Evolutionary conservation across 2,329 filamentous ascomycete species (phyloP).

Genomic region (Aspergillus novofumigatus): DNA sequence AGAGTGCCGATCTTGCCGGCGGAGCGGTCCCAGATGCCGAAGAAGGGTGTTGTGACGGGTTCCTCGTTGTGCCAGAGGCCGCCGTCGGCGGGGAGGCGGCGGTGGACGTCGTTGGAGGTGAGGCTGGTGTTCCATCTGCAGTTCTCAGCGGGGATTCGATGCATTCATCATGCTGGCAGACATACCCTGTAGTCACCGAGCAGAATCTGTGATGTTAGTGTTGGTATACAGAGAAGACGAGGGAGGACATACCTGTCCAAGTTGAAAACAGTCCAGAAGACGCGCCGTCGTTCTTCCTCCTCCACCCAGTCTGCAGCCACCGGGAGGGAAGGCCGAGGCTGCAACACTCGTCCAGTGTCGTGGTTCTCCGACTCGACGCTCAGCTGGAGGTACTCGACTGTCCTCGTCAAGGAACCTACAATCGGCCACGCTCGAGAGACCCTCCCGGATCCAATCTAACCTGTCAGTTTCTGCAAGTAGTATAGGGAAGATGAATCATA

Average conservation of each 20-base stretch:
- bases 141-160: background rate
- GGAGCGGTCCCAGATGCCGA: conserved; percentile 45
- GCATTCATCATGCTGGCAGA: background rate
- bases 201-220: conserved; percentile 6
- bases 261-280: conserved; percentile 43
- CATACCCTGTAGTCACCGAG: conserved; percentile 31
- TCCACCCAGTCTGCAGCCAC: conserved; percentile 29
- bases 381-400: conserved; percentile 36
- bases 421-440: conserved; percentile 35
- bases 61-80: conserved; percentile 40
- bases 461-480: background rate
- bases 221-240: too few species aligned
- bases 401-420: conserved; percentile 35
- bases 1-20: conserved; percentile 38
- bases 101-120: conserved; percentile 34
- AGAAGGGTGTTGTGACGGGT: conserved; percentile 41
- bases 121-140: conserved; percentile 31
- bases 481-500: conserved; percentile 10
- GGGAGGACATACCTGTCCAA: conserved; percentile 32
- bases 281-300: conserved; percentile 36
- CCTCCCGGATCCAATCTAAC: conserved; percentile 30
- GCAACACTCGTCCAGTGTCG: conserved; percentile 8
- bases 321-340: background rate
- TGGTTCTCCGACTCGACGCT: conserved; percentile 30
- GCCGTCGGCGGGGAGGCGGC: conserved; percentile 41